Conservation (phyloP, 306 rosid species). For the Inga laurina region DNA sequence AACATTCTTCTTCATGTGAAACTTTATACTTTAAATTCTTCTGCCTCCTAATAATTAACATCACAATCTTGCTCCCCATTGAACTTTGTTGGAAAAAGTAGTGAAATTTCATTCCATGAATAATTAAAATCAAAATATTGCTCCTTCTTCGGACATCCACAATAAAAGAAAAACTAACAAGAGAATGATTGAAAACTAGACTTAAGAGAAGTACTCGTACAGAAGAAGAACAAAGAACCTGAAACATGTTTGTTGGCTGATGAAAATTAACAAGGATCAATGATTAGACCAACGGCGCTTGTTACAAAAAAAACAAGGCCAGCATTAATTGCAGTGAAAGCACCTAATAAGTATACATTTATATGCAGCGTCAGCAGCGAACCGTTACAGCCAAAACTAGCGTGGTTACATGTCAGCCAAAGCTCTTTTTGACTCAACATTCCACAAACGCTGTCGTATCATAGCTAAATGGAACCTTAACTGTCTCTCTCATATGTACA, state of each 20-base stretch:
- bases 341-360: not conserved
- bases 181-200: not conserved
- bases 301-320: slow-evolving; percentile 1
- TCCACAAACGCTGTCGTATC: slow-evolving; percentile 42
- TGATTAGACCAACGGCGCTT: not conserved
- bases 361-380: slow-evolving; percentile 43
- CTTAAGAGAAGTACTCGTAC: not conserved
- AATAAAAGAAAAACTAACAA: not conserved
- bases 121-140: too few species aligned
- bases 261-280: not conserved
- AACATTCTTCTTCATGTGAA: not conserved
- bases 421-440: slow-evolving; percentile 55
- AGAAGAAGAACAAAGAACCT: not conserved
- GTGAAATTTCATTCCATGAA: not conserved
- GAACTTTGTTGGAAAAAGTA: not conserved
- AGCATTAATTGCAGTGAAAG: slow-evolving; percentile 7
- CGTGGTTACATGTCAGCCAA: slow-evolving; percentile 32
- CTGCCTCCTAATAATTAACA: slow-evolving; percentile 5
- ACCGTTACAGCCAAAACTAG: slow-evolving; percentile 25
- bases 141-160: not conserved
- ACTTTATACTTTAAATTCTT: not conserved
- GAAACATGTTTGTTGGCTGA: not conserved
- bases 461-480: slow-evolving; percentile 42
- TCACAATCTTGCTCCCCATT: not conserved
- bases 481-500: slow-evolving; percentile 19